Evolutionary conservation across 2,329 filamentous ascomycete genomes (phyloP), one percentile per base, ranked within the genome.

Genomic region (Boeremia exigua): DNA sequence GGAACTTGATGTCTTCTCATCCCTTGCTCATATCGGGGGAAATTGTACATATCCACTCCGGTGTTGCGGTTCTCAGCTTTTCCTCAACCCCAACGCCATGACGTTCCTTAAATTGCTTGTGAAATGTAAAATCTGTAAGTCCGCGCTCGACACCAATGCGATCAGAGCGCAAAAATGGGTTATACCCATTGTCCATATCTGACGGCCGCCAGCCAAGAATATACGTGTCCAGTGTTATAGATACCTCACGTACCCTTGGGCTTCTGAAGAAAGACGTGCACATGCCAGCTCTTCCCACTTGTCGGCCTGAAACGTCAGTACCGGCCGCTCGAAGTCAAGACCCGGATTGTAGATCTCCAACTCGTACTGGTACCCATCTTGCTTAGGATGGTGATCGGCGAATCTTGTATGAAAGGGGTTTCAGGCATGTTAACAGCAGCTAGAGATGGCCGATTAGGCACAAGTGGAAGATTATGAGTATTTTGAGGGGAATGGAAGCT

Each of bases 151-250:
- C 82, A 2, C 88, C 88, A 9, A 84, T 63, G 14, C 63, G 56
- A 34, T 69, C 66, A 2, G 63, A 62, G 9, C 62, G 58, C 30
- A 73, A 48, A 43, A 73, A 70, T 0, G 71, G 70, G 40, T 69
- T 68, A 36, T 71, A 73, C 2, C 79, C 84, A 11, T 80, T 80
- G 57, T 89, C 87, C n/a, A 90, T 80, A 65, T 90, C 88, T 0
- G 78, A 79, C 0, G 87, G 88, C 37, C 88, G 79, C 88, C 88
- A 91, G 1, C 82, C 82, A 33, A 91, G 78, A 1, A 82, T 80
- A 72, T 84, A 89, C 0, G 87, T 90, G 70, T 91, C 88, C 0
- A 90, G 77, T 0, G 89, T 91, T 1, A 91, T 85, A n/a, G 91
- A 82, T 0, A 91, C 79, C 1, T 84, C 84, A 74, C 65, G 50